phyloP scores from a whole-genome alignment of 2,329 filamentous ascomycete species.

The Calonectria leucothoes region DNA sequence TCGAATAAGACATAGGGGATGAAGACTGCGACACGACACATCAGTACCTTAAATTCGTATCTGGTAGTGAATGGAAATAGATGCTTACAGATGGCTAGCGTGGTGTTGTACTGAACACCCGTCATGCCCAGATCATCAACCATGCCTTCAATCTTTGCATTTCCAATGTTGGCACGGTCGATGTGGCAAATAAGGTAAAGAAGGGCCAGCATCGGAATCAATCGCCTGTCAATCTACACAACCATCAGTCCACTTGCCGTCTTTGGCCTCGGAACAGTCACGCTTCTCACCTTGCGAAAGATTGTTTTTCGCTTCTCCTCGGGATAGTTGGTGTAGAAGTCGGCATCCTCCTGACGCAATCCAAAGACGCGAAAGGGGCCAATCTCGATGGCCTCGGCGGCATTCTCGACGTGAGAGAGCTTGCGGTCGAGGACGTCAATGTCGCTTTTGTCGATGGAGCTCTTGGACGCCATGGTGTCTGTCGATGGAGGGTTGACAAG shows the following conservation, averaged over 20 bases:
- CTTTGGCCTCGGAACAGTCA: not conserved
- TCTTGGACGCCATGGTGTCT: slow-evolving; percentile 29
- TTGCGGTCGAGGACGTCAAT: slow-evolving; percentile 30
- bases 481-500: not conserved
- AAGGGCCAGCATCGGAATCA: slow-evolving; percentile 62
- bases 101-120: slow-evolving; percentile 68
- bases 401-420: slow-evolving; percentile 29
- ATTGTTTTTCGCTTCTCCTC: slow-evolving; percentile 38
- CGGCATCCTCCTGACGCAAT: slow-evolving; percentile 34
- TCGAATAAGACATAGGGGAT: slow-evolving; percentile 38
- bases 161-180: slow-evolving; percentile 63
- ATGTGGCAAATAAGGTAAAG: slow-evolving; percentile 68
- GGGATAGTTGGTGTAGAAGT: slow-evolving; percentile 35
- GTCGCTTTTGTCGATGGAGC: slow-evolving; percentile 39
- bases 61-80: slow-evolving; percentile 44
- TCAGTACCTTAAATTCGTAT: slow-evolving; percentile 48
- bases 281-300: slow-evolving; percentile 30
- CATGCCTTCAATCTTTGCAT: slow-evolving; percentile 61
- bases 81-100: slow-evolving; percentile 71
- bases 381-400: slow-evolving; percentile 33
- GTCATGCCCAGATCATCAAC: slow-evolving; percentile 59
- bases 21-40: slow-evolving; percentile 21
- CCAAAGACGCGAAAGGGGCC: slow-evolving; percentile 36
- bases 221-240: slow-evolving; percentile 46
- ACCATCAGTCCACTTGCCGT: not conserved